Evolutionary conservation across 805 yeast genomes (phyloP), one percentile per base, ranked within the genome.

Genomic region (Candida jianshihensis): DNA sequence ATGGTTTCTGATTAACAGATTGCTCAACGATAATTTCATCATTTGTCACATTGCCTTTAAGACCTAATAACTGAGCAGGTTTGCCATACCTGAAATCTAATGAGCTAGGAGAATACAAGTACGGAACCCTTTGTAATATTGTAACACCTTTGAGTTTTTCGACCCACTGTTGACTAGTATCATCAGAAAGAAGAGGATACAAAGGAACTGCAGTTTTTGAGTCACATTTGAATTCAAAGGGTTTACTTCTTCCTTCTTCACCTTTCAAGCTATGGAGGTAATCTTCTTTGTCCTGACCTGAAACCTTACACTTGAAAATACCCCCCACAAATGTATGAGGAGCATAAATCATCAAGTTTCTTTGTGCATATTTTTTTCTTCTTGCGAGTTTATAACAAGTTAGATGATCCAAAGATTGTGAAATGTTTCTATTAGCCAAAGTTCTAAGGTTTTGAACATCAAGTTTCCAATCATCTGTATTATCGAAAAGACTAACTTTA

Each of bases 311-410:
- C 37, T 66, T 66, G 53, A 68, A 82, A 2, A 81, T 45, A 0
- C 78, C 87, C 6, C 89, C 90, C 3, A 82, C 72, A 58, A 73
- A 72, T 1, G 76, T 68, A 15, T 66, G 60, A 0, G 87, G 85
- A 13, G 73, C 58, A 47, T 65, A 77, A 6, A 75, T 49, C 2
- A 71, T 64, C 10, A 67, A 34, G 20, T 65, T 55, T 34, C 75
- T 59, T 11, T 51, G 53, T 0, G 74, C 72, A 46, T 71, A 78
- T 43, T 70, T 67, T 43, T 69, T 67, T 29, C 78, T 62, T 45
- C 88, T 65, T 55, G 74, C 83, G 38, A 79, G 52, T 39, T 78
- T 75, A 47, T 68, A 78, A 40, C 84, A 78, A 11, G 56, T 61
- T 38, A 63, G 44, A 27, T 49, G 46, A 3, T 34, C 31, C 4